Conservation (phyloP, 257 asterid species). For the Nicotiana knightiana region DNA sequence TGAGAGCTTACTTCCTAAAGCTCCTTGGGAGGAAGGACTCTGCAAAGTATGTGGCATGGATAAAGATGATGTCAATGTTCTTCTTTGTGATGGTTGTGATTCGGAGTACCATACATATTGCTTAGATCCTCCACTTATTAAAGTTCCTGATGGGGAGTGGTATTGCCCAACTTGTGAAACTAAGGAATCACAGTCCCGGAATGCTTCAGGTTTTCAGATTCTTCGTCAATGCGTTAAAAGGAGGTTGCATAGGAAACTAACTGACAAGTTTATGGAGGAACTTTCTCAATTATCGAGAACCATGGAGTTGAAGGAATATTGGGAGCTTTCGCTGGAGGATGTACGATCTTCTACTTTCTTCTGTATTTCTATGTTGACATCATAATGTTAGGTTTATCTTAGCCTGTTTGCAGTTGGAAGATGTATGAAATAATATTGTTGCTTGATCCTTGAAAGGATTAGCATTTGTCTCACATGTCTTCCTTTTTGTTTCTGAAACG, state of each 20-base stretch:
- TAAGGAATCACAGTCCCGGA: slow-evolving; percentile 34
- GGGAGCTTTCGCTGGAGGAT: slow-evolving; percentile 80
- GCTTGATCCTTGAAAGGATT: background rate
- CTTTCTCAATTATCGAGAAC: slow-evolving; percentile 50
- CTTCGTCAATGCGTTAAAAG: slow-evolving; percentile 32
- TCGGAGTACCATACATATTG: slow-evolving; percentile 90
- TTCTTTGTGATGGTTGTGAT: slow-evolving; percentile 86
- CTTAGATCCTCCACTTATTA: slow-evolving; percentile 83
- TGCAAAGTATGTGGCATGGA: slow-evolving; percentile 97
- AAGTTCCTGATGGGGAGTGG: slow-evolving; percentile 90
- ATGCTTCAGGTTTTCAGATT: slow-evolving; percentile 26
- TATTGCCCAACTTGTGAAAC: slow-evolving; percentile 86
- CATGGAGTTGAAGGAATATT: slow-evolving; percentile 71
- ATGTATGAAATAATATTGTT: background rate
- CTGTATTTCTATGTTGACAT: slow-evolving; percentile 11
- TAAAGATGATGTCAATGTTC: slow-evolving; percentile 84
- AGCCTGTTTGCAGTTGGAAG: background rate
- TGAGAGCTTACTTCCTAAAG: slow-evolving; percentile 71
- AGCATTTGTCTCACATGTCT: background rate
- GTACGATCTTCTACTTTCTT: slow-evolving; percentile 32
- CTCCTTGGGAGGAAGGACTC: slow-evolving; percentile 98
- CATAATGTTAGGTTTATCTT: background rate
- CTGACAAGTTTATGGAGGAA: slow-evolving; percentile 42
- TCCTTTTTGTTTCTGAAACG: background rate
- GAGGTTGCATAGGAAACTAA: slow-evolving; percentile 39